Conservation (phyloP, 257 asterid genomes). For the Echites panduratus region DNA sequence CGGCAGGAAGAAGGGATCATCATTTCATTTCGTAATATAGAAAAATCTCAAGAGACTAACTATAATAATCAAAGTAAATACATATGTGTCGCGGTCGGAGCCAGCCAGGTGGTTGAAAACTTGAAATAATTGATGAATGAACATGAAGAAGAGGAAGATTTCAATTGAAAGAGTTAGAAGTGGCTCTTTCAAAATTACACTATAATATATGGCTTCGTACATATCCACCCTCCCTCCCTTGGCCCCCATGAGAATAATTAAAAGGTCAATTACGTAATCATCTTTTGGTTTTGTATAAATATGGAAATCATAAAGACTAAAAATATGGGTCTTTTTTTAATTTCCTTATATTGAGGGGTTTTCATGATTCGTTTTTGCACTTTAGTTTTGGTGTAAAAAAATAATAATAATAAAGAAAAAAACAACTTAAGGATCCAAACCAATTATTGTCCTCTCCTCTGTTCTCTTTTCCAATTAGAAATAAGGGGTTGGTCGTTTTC, state of each 20-base stretch:
- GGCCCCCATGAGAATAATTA: not conserved
- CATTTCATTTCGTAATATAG: not conserved
- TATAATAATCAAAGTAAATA: not conserved
- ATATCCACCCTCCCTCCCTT: no score
- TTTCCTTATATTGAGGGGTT: slow-evolving; percentile 1
- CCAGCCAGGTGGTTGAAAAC: slow-evolving; percentile 36
- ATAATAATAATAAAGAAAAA: no score
- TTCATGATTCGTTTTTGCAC: slow-evolving; percentile 23
- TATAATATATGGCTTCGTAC: no score
- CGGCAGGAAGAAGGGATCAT: slow-evolving; percentile 2
- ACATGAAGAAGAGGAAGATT: slow-evolving; percentile 19
- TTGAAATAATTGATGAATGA: no score
- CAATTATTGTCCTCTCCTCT: slow-evolving; percentile 51
- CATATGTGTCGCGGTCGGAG: slow-evolving; percentile 37
- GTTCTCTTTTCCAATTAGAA: not conserved
- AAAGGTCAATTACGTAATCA: slow-evolving; percentile 30
- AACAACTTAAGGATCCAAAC: slow-evolving; percentile 26
- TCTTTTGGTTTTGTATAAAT: not conserved
- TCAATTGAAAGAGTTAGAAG: slow-evolving; percentile 23
- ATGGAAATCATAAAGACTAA: no score
- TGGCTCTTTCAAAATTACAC: slow-evolving; percentile 10
- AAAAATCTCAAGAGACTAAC: not conserved
- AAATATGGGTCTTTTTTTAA: not conserved
- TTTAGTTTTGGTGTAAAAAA: slow-evolving; percentile 13
- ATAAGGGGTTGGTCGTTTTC: slow-evolving; percentile 39